These are phyloP conservation scores for Talaromyces proteolyticus DNA, from an alignment of 495 filamentous ascomycete genomes.

Conservation along the genomic window DNA sequence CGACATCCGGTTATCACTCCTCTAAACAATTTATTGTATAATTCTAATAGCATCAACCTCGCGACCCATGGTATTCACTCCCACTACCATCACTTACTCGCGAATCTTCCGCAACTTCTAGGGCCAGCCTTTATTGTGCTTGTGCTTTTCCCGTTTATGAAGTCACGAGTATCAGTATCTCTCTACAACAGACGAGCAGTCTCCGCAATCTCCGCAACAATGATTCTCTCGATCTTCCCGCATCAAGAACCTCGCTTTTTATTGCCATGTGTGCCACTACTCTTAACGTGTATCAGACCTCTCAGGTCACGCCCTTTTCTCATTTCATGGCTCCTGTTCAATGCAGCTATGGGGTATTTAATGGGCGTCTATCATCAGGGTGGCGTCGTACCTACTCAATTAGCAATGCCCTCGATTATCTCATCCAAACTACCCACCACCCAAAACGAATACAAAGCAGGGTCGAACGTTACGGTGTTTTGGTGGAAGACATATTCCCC, in stretches of 20 bases:
- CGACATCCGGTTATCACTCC: constrained; percentile 74
- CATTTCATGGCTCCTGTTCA: constrained; percentile 75
- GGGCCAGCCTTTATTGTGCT: constrained; percentile 78
- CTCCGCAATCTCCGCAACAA: constrained; percentile 76
- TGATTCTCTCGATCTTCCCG: constrained; percentile 74
- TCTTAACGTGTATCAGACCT: constrained; percentile 74
- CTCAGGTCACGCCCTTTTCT: constrained; percentile 60
- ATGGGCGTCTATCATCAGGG: constrained; percentile 96
- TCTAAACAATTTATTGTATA: constrained; percentile 87
- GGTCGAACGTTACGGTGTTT: constrained; percentile 54
- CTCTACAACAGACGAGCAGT: constrained; percentile 35
- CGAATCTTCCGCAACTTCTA: constrained; percentile 82
- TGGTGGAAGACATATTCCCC: constrained; percentile 99
- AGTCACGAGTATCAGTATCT: background rate
- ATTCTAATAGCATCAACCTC: constrained; percentile 68
- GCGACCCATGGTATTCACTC: constrained; percentile 89
- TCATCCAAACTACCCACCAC: constrained; percentile 7
- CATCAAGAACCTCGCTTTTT: constrained; percentile 97
- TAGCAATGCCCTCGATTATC: constrained; percentile 39
- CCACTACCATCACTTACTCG: constrained; percentile 79
- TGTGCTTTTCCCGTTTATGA: constrained; percentile 44
- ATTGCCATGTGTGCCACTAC: constrained; percentile 79
- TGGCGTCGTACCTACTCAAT: constrained; percentile 79
- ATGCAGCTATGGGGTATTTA: constrained; percentile 65
- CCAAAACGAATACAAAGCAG: background rate